These are phyloP conservation scores for Phaffomyces opuntiae DNA, from an alignment of 805 yeast genomes.

Conservation along the genomic window DNA sequence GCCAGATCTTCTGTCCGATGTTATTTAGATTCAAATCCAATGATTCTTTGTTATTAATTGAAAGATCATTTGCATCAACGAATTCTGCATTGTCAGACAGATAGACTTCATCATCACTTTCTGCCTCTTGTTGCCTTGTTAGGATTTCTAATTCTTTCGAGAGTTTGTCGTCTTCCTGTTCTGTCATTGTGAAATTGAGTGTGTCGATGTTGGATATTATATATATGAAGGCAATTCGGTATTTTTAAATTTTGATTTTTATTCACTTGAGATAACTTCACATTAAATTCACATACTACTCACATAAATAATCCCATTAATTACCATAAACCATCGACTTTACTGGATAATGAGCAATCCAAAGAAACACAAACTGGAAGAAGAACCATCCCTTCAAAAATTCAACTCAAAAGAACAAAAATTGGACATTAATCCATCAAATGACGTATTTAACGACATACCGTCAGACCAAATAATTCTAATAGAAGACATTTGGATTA, in stretches of 20 bases:
- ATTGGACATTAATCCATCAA: not conserved
- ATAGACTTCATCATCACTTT: slow-evolving; percentile 32
- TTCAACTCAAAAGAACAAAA: not conserved
- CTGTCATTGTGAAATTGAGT: not conserved
- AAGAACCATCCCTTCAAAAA: too few species aligned
- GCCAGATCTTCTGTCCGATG: slow-evolving; percentile 76
- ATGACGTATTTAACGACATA: not conserved
- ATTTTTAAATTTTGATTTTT: too few species aligned
- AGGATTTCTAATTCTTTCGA: slow-evolving; percentile 13
- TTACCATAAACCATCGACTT: not conserved
- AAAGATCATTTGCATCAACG: slow-evolving; percentile 38
- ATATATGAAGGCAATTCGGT: too few species aligned
- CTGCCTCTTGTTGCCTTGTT: slow-evolving; percentile 20
- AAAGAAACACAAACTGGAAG: slow-evolving; percentile 2
- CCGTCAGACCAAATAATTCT: slow-evolving; percentile 13
- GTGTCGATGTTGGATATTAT: too few species aligned
- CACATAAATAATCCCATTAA: too few species aligned
- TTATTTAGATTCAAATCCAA: slow-evolving; percentile 64
- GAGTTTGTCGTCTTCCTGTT: not conserved
- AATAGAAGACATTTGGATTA: slow-evolving; percentile 12
- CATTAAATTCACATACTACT: too few species aligned
- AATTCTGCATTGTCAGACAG: slow-evolving; percentile 36
- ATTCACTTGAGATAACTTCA: too few species aligned
- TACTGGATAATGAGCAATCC: not conserved
- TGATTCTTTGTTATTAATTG: slow-evolving; percentile 49